Conservation (phyloP, 306 rosid species). For the Clitoria ternatea region DNA sequence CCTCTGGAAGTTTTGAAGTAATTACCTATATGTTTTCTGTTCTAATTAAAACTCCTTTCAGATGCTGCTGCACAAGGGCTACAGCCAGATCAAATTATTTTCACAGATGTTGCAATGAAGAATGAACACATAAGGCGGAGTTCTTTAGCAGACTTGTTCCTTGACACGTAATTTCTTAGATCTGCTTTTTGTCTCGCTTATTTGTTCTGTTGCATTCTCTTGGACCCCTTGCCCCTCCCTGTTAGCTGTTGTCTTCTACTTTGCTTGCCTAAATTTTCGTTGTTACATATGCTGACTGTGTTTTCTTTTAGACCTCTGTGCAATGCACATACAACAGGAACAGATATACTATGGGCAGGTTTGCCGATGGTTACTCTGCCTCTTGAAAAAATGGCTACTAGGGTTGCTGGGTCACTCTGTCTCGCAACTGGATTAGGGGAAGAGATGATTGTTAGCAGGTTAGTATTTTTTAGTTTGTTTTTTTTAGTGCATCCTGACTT, state of each 20-base stretch:
- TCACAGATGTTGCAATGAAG: slow-evolving; percentile 98
- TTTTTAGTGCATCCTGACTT: not conserved
- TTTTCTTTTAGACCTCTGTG: slow-evolving; percentile 74
- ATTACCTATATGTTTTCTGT: not conserved
- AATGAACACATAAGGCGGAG: slow-evolving; percentile 94
- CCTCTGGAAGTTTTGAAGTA: not conserved
- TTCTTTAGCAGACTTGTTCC: slow-evolving; percentile 87
- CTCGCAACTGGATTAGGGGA: slow-evolving; percentile 90
- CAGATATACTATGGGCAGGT: slow-evolving; percentile 98
- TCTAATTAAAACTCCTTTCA: slow-evolving; percentile 26
- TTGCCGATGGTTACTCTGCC: slow-evolving; percentile 96
- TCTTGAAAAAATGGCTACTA: slow-evolving; percentile 96
- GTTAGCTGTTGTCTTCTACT: not conserved
- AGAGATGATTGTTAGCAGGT: slow-evolving; percentile 96
- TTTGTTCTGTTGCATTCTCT: not conserved
- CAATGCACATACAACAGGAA: slow-evolving; percentile 99
- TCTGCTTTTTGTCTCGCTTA: not conserved
- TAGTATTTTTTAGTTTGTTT: not conserved
- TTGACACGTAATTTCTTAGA: slow-evolving; percentile 65
- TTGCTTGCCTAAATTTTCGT: not conserved
- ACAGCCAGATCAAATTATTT: slow-evolving; percentile 86
- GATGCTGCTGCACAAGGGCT: slow-evolving; percentile 95
- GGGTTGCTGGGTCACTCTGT: slow-evolving; percentile 99
- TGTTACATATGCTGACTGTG: not conserved
- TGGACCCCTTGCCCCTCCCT: not conserved